These are phyloP conservation scores for Picea sitchensis DNA, from an alignment of 75 land plant genomes.

Conservation along the genomic window DNA sequence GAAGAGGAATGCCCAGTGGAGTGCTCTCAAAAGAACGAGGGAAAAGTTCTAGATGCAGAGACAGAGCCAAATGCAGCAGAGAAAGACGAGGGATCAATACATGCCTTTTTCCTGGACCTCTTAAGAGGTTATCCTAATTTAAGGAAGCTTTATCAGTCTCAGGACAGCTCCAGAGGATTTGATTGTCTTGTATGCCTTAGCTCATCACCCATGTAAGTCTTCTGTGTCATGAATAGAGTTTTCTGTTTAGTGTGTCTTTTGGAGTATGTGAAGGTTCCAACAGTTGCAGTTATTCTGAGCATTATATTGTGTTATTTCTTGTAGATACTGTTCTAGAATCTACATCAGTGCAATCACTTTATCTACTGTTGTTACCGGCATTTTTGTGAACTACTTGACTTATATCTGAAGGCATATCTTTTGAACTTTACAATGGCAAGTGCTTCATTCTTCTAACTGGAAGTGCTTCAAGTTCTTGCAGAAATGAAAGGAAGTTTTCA, in stretches of 20 bases:
- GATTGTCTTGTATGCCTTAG: conserved; percentile 12
- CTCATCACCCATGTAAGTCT: conserved; percentile 4
- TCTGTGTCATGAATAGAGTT: background rate
- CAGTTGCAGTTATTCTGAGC: too few relatives aligned
- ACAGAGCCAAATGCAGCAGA: background rate
- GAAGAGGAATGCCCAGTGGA: background rate
- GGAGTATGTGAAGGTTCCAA: too few relatives aligned
- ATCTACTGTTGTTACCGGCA: background rate
- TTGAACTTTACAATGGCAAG: background rate
- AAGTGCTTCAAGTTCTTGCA: background rate
- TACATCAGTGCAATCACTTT: background rate
- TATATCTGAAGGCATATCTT: conserved; percentile 1
- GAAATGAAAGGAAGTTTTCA: conserved; percentile 3
- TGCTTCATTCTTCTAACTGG: background rate
- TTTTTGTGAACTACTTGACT: background rate
- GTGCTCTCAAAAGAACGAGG: background rate
- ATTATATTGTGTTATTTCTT: too few relatives aligned
- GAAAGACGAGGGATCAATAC: background rate
- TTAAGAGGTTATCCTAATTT: conserved; percentile 1
- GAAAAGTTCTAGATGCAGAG: conserved; percentile 1
- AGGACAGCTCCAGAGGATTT: background rate
- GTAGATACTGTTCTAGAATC: too few relatives aligned
- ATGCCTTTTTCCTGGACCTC: conserved; percentile 3
- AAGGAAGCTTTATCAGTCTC: conserved; percentile 8
- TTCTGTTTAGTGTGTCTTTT: background rate